These are phyloP conservation scores for Fraxinus sp. DNA, from an alignment of 305 asterid species.

Conservation along the genomic window DNA sequence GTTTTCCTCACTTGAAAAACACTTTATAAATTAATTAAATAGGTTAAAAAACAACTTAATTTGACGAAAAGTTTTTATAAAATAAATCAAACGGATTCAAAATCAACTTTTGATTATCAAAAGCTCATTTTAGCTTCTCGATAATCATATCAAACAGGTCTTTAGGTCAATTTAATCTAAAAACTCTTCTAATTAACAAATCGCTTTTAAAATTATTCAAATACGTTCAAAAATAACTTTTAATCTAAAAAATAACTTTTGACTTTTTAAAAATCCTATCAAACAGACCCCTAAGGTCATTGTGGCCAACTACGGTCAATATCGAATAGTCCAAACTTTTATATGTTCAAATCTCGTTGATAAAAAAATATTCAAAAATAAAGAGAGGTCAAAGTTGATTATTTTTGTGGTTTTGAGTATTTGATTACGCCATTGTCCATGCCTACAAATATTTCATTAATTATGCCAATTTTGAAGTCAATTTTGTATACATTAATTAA, in stretches of 20 bases:
- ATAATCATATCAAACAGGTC: no score
- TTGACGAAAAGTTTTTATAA: no score
- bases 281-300: no score
- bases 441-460: neutral
- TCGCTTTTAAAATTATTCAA: no score
- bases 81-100: no score
- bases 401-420: neutral
- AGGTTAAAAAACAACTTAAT: no score
- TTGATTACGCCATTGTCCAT: neutral
- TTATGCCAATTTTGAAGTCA: neutral
- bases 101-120: neutral
- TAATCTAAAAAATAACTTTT: no score
- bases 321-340: neutral
- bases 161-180: neutral
- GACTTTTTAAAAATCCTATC: neutral
- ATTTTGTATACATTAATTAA: neutral
- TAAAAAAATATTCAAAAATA: neutral
- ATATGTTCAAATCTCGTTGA: neutral
- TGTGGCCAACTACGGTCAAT: no score
- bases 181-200: neutral
- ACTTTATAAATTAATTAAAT: no score
- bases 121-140: no score
- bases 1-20: no score
- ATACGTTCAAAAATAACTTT: no score
- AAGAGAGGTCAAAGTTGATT: neutral